Evolutionary conservation across 495 filamentous ascomycete genomes (phyloP), one percentile per base, ranked within the genome.

Genomic region (Talaromyces wortmannii): DNA sequence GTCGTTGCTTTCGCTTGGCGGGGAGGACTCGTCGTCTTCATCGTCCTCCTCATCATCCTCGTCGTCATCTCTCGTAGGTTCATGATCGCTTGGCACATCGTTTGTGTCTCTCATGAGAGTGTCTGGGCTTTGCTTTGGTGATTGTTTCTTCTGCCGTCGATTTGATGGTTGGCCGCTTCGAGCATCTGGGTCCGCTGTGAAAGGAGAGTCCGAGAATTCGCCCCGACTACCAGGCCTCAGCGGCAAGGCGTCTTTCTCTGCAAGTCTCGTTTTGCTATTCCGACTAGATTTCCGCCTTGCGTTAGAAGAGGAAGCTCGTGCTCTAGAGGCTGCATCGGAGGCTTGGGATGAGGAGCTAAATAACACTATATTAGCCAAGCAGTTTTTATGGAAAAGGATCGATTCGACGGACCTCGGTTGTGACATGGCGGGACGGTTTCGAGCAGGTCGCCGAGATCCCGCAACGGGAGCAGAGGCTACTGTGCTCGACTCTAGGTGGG

Each of bases 361-460:
- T 15, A 42, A 8, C 40, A 17, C 10, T 64, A 48, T 65, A 52
- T 61, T 54, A 46, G 31, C n/a, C 12, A 31, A 51, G 23, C 23
- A 23, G 4, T 23, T 23, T 23, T 23, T 23, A 2, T 23, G 23
- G 8, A 50, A 15, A 45, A 32, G 17, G 30, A 12, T 12, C n/a
- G 17, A 15, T 11, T 18, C 23, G 15, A 55, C 51, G 23, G n/a
- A 94, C 90, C 83, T 85, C 67, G 87, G 82, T 76, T 86, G 89
- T 72, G 91, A 91, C 91, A 92, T 94, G 64, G 77, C 79, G 71
- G 78, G 83, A 66, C 66, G 78, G 74, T 72, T 87, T 84, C 66
- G 81, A 74, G 72, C 81, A 79, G 70, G 78, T 61, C 80, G 83
- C 53, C 84, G 83, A 55, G 80, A 60, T 57, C 69, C 54, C 56